Evolutionary conservation across 2,329 filamentous ascomycete genomes (phyloP), one percentile per base, ranked within the genome.

Genomic region (Thielaviopsis ethacetica): DNA sequence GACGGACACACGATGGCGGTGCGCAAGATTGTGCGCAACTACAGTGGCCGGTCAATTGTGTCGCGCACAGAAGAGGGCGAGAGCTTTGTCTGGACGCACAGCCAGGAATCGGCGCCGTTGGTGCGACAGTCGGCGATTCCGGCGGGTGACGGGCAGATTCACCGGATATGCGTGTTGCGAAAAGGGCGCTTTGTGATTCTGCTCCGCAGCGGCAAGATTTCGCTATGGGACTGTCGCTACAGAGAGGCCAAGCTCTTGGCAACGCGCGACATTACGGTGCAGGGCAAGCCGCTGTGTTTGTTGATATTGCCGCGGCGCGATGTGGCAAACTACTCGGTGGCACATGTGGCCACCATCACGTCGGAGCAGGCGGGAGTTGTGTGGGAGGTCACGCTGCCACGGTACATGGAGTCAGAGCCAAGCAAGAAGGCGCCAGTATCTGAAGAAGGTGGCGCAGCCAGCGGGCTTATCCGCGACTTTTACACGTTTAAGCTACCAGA

Each of bases 11-110:
- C 85, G 17, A 79, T 79, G 17, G 77, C 88, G 0, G 82, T 96
- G 62, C 85, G 86, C 66, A 95, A 94, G 67, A 87, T 95, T 61
- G 85, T 94, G 53, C 84, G 90, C 62, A 94, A 91, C 66, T 86
- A 86, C 51, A 87, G 84, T 65, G 91, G 90, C 9, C 79, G 82
- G 63, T 85, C 88, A 4, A 75, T 95, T 51, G 82, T 95, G 34
- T 95, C 91, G 6, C 79, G 88, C 56, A 95, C 91, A 0, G 77
- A 82, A 61, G 76, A 83, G 51, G 86, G 88, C 61, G 88, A 95
- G 68, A 85, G 84, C 60, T 83, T 91, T 63, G 79, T 96, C 2
- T 96, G 91, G 91, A 82, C 80, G 62, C 87, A 94, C 68, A 72
- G 75, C 58, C 70, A 75, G 26, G 72, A 73, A 12, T 13, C 22